Evolutionary conservation across 495 filamentous ascomycete species (phyloP).

Genomic region (Cercophora newfieldiana): DNA sequence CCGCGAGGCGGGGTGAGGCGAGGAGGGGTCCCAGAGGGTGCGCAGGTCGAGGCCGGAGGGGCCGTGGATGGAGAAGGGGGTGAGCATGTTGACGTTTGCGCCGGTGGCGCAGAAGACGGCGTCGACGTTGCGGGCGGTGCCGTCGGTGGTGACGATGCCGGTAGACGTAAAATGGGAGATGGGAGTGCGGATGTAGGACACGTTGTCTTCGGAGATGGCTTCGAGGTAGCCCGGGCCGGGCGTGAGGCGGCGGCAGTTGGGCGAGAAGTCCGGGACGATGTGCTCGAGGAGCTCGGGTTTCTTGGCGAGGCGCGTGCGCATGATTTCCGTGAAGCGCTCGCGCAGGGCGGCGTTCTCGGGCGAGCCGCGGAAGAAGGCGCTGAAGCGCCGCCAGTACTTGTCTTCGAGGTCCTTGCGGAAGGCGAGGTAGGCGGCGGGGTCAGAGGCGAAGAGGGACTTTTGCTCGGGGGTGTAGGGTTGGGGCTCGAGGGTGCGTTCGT

Average conservation of each 20-base stretch:
- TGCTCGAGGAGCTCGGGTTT: constrained; percentile 56
- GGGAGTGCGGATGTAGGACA: constrained; percentile 55
- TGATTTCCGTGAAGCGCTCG: constrained; percentile 53
- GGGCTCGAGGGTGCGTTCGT: constrained; percentile 44
- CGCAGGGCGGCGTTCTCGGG: constrained; percentile 50
- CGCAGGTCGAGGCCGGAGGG: constrained; percentile 51
- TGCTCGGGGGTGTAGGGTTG: constrained; percentile 54
- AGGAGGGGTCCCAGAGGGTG: constrained; percentile 40
- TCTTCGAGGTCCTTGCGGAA: constrained; percentile 53
- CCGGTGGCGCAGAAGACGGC: constrained; percentile 70
- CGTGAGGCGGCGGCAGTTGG: constrained; percentile 68
- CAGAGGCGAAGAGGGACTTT: constrained; percentile 42
- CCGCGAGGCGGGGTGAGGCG: constrained; percentile 42
- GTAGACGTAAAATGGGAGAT: constrained; percentile 60
- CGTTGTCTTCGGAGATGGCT: constrained; percentile 63
- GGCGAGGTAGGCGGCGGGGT: constrained; percentile 43
- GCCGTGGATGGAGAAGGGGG: constrained; percentile 58
- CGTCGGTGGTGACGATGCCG: constrained; percentile 57
- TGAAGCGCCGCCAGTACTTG: constrained; percentile 59
- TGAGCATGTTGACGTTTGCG: constrained; percentile 58
- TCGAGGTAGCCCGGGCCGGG: constrained; percentile 74
- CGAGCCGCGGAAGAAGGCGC: constrained; percentile 55
- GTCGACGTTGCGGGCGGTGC: constrained; percentile 52
- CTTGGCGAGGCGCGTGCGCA: constrained; percentile 50
- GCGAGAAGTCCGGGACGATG: constrained; percentile 64